Evolutionary conservation across 495 filamentous ascomycete species (phyloP).

Genomic region (Penicillium subrubescens): DNA sequence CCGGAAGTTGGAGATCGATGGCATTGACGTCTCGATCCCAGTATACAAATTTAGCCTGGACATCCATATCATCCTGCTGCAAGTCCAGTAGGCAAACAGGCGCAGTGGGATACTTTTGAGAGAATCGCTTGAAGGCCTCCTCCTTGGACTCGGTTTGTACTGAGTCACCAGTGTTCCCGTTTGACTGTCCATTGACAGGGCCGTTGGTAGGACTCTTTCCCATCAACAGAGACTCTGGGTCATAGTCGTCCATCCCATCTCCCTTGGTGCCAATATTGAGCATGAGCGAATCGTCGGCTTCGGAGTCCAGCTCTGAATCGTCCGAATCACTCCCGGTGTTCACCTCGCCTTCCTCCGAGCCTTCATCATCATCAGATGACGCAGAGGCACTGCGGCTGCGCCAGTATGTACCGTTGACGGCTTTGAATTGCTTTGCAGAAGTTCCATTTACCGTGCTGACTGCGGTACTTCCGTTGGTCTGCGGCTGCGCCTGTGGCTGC

Average conservation of each 20-base stretch:
- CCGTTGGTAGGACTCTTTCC: slow-evolving; percentile 7
- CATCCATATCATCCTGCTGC: slow-evolving; percentile 42
- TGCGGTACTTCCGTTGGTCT: slow-evolving; percentile 6
- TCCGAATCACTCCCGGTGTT: slow-evolving; percentile 39
- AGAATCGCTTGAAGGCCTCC: slow-evolving; percentile 37
- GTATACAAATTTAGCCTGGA: slow-evolving; percentile 46
- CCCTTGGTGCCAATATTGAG: slow-evolving; percentile 41
- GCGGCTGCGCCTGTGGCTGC: neutral
- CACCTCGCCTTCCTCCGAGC: slow-evolving; percentile 30
- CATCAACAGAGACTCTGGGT: slow-evolving; percentile 24
- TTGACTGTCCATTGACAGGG: neutral
- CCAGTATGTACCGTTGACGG: slow-evolving; percentile 45
- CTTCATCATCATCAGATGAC: slow-evolving; percentile 24
- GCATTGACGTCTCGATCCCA: slow-evolving; percentile 63
- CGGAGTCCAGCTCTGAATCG: slow-evolving; percentile 39
- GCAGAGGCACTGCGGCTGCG: slow-evolving; percentile 41
- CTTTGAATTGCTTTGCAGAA: slow-evolving; percentile 32
- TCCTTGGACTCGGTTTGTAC: slow-evolving; percentile 34
- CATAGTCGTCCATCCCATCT: slow-evolving; percentile 28
- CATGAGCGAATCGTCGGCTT: slow-evolving; percentile 47
- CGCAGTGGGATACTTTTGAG: slow-evolving; percentile 39
- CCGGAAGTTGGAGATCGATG: slow-evolving; percentile 65
- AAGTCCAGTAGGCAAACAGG: slow-evolving; percentile 47
- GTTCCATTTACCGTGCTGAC: neutral
- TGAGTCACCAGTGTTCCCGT: neutral